phyloP scores from a whole-genome alignment of 306 rosid genomes.

The Vicia sativa region DNA sequence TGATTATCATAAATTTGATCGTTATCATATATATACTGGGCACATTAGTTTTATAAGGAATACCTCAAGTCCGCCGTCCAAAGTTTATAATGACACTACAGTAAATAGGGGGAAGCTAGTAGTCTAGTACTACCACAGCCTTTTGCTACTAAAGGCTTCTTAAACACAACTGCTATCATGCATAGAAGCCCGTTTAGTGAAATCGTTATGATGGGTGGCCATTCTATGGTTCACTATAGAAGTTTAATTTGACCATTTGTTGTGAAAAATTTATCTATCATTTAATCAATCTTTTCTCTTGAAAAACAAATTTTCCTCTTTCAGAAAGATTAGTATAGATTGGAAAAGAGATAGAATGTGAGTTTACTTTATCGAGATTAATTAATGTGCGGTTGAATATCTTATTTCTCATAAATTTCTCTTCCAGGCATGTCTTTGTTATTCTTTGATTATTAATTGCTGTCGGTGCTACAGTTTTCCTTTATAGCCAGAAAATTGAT shows the following conservation, averaged over 20 bases:
- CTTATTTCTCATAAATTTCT: neutral
- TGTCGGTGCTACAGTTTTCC: conserved; percentile 21
- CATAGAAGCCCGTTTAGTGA: conserved; percentile 7
- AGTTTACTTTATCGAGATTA: conserved; percentile 21
- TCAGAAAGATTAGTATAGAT: conserved; percentile 6
- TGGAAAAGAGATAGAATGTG: conserved; percentile 15
- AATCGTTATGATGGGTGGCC: neutral
- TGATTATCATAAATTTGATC: conserved; percentile 23
- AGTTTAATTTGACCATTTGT: conserved; percentile 9
- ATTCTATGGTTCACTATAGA: conserved; percentile 27
- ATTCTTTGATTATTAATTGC: conserved; percentile 22
- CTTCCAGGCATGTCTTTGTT: conserved; percentile 1
- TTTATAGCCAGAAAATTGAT: neutral
- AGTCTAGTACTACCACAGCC: neutral
- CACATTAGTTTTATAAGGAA: neutral
- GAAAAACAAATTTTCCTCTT: neutral
- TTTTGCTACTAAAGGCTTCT: conserved; percentile 16
- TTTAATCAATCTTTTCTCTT: conserved; percentile 23
- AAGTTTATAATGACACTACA: too few species aligned
- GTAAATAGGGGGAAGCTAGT: neutral
- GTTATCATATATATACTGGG: neutral
- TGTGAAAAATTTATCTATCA: conserved; percentile 19
- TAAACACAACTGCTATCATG: neutral
- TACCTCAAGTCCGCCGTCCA: neutral
- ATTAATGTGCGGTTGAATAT: conserved; percentile 9